Evolutionary conservation across 805 yeast species (phyloP).

Genomic region (Torulaspora franciscae): DNA sequence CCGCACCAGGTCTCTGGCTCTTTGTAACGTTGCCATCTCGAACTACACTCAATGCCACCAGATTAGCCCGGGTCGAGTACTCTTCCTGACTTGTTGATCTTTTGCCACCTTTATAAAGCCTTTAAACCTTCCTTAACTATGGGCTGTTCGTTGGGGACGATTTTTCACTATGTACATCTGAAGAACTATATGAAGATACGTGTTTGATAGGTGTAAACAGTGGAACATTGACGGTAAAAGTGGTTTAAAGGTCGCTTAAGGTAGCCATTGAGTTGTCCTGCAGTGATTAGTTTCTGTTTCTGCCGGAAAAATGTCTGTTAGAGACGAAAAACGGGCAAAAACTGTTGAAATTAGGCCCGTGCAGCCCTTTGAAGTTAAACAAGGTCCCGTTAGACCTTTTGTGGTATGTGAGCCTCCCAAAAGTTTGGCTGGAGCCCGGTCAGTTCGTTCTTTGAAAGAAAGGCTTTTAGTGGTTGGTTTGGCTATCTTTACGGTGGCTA

Average conservation of each 20-base stretch:
- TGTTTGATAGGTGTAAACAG: not conserved
- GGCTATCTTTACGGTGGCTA: constrained; percentile 46
- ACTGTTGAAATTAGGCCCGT: constrained; percentile 28
- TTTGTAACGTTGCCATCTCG: constrained; percentile 39
- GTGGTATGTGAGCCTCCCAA: constrained; percentile 49
- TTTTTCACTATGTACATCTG: not conserved
- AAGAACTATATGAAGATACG: constrained; percentile 1
- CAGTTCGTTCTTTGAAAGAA: constrained; percentile 39
- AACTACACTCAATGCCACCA: not conserved
- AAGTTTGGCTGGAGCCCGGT: constrained; percentile 39
- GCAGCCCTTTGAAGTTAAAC: constrained; percentile 43
- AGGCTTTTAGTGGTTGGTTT: constrained; percentile 41
- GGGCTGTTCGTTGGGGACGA: not conserved
- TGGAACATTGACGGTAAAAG: not conserved
- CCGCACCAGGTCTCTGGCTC: constrained; percentile 56
- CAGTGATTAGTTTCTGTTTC: not conserved
- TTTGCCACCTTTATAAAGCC: constrained; percentile 3
- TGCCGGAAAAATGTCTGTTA: constrained; percentile 6
- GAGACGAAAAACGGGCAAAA: constrained; percentile 4
- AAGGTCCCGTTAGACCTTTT: constrained; percentile 53
- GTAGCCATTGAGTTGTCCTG: constrained; percentile 1
- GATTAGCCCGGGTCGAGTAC: not conserved
- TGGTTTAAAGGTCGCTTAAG: not conserved
- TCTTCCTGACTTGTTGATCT: not conserved
- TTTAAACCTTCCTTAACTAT: not conserved